These are phyloP conservation scores for Colletotrichum tanaceti DNA, from an alignment of 2,329 filamentous ascomycete species.

Conservation along the genomic window DNA sequence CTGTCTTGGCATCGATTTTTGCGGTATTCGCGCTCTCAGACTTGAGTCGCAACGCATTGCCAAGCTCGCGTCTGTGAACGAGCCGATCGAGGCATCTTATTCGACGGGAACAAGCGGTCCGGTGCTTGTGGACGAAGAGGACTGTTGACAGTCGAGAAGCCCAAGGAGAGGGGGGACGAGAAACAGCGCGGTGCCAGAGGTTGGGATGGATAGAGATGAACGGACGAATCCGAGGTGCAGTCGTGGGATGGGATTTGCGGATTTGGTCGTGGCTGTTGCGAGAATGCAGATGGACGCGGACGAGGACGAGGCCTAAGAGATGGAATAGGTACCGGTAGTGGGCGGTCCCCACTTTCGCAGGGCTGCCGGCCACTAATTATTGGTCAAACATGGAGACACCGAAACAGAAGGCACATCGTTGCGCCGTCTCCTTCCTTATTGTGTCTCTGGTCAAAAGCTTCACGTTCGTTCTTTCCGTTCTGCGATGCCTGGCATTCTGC, in stretches of 20 bases:
- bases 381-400: background rate
- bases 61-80: constrained; percentile 3
- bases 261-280: background rate
- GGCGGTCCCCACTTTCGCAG: background rate
- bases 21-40: background rate
- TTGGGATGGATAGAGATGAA: background rate
- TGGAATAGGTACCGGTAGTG: background rate
- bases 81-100: constrained; percentile 1
- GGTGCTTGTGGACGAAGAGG: background rate
- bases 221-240: constrained; percentile 9
- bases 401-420: background rate
- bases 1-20: background rate
- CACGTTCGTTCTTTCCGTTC: background rate
- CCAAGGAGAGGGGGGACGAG: background rate
- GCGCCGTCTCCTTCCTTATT: background rate
- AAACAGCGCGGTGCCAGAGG: too few species aligned
- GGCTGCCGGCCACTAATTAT: constrained; percentile 7
- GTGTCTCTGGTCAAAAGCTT: background rate
- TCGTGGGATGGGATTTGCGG: background rate
- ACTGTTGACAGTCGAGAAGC: background rate
- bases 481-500: too few species aligned
- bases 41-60: constrained; percentile 19
- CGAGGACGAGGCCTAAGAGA: background rate
- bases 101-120: background rate
- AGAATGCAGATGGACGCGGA: background rate